Percentiles rank a stretch among this genome's conserved stretches.
These are phyloP conservation scores for Erigeron canadensis DNA, from an alignment of 129 eudicot genomes.

Conservation along the genomic window DNA sequence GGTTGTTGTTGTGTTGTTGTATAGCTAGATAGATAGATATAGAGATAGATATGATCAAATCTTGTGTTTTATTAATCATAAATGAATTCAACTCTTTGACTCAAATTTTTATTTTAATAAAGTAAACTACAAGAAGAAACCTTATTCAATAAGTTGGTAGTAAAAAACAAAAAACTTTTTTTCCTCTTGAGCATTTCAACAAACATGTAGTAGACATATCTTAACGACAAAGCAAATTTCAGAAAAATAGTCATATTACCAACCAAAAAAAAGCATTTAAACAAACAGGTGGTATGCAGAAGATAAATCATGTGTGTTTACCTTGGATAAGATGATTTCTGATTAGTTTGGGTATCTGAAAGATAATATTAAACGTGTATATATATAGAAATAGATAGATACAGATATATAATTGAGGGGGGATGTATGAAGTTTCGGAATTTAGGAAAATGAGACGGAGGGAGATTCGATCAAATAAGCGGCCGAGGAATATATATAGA, in stretches of 20 bases:
- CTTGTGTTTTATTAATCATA: neutral
- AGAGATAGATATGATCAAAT: conserved; percentile 18
- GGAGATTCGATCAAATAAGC: conserved; percentile 22
- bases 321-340: conserved; percentile 23
- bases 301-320: neutral
- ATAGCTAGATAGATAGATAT: neutral
- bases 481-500: conserved; percentile 25
- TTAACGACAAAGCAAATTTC: neutral
- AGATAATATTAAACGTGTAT: neutral
- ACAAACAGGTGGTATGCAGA: conserved; percentile 4
- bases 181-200: conserved; percentile 18
- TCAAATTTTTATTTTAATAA: conserved; percentile 9
- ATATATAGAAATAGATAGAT: neutral
- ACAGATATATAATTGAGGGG: neutral
- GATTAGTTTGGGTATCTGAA: neutral
- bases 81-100: conserved; percentile 30
- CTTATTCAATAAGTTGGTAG: neutral
- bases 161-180: neutral
- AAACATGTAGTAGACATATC: conserved; percentile 6
- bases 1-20: no score
- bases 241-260: neutral
- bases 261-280: neutral
- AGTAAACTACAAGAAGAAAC: conserved; percentile 7
- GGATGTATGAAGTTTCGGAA: neutral
- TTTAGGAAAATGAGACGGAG: conserved; percentile 11